These are phyloP conservation scores for Kwoniella newhampshirensis DNA, from an alignment of 768 basidiomycete genomes.

Conservation along the genomic window DNA sequence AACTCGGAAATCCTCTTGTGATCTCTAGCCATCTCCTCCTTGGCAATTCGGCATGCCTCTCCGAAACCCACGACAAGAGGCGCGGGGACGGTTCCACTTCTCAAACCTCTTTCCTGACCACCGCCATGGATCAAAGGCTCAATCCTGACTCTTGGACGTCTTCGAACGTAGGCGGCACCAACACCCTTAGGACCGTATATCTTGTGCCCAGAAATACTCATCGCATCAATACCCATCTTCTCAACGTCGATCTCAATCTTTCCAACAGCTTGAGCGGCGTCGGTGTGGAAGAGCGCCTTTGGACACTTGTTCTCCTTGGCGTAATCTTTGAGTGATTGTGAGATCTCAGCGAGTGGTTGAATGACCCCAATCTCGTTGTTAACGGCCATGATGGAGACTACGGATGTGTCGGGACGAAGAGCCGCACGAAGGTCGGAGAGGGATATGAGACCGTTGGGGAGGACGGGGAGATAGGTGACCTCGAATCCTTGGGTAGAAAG, in stretches of 20 bases:
- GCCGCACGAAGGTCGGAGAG: conserved; percentile 77
- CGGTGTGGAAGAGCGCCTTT: conserved; percentile 86
- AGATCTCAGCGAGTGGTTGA: conserved; percentile 94
- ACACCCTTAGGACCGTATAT: conserved; percentile 96
- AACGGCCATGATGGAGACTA: conserved; percentile 98
- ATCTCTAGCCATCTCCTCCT: conserved; percentile 88
- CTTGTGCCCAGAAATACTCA: conserved; percentile 95
- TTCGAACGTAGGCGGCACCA: conserved; percentile 88
- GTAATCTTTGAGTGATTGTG: conserved; percentile 64
- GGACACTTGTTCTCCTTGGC: conserved; percentile 68
- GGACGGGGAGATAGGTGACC: conserved; percentile 93
- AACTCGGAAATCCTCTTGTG: conserved; percentile 70
- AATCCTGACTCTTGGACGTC: conserved; percentile 85
- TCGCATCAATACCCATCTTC: conserved; percentile 88
- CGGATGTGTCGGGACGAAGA: conserved; percentile 85
- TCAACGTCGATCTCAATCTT: conserved; percentile 92
- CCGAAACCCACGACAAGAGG: conserved; percentile 87
- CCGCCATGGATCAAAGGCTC: conserved; percentile 95
- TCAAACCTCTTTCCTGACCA: conserved; percentile 91
- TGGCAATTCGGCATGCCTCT: conserved; percentile 89
- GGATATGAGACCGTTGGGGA: conserved; percentile 76
- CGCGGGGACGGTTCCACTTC: conserved; percentile 91
- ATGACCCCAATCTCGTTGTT: conserved; percentile 99
- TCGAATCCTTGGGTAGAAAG: conserved; percentile 96
- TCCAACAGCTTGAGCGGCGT: conserved; percentile 91